phyloP scores from a whole-genome alignment of 371 early-diverging fungal genomes.

The Syncephalis plumigaleata region DNA sequence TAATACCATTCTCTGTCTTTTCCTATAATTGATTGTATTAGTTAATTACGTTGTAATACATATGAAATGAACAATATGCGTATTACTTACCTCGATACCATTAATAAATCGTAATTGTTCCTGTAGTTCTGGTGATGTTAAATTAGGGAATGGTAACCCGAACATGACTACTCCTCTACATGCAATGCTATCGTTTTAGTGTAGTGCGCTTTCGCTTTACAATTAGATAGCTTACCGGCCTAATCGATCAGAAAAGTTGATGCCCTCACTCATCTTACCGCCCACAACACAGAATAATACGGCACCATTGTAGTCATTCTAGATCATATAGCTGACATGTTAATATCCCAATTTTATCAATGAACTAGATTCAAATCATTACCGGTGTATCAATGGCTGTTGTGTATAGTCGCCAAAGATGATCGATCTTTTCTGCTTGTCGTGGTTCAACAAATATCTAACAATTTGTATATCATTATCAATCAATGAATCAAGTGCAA shows the following conservation, averaged over 20 bases:
- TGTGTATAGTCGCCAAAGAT: constrained; percentile 34
- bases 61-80: too few relatives aligned
- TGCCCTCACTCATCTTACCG: constrained; percentile 96
- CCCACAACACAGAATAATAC: constrained; percentile 90
- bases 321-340: not conserved
- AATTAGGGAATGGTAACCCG: constrained; percentile 77
- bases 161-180: constrained; percentile 65
- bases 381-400: constrained; percentile 5
- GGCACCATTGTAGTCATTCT: constrained; percentile 31
- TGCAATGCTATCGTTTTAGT: not conserved
- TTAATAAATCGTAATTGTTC: constrained; percentile 55
- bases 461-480: constrained; percentile 4
- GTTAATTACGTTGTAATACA: too few relatives aligned
- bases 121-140: constrained; percentile 43
- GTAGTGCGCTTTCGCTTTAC: not conserved
- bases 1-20: too few relatives aligned
- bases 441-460: constrained; percentile 51
- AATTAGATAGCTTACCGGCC: constrained; percentile 31
- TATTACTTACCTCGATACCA: too few relatives aligned
- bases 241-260: constrained; percentile 82
- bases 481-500: constrained; percentile 3
- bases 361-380: constrained; percentile 4
- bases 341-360: not conserved
- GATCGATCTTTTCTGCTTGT: constrained; percentile 33
- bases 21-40: too few relatives aligned